Evolutionary conservation across 306 rosid genomes (phyloP), one percentile per base, ranked within the genome.

Genomic region (Castanea sativa): DNA sequence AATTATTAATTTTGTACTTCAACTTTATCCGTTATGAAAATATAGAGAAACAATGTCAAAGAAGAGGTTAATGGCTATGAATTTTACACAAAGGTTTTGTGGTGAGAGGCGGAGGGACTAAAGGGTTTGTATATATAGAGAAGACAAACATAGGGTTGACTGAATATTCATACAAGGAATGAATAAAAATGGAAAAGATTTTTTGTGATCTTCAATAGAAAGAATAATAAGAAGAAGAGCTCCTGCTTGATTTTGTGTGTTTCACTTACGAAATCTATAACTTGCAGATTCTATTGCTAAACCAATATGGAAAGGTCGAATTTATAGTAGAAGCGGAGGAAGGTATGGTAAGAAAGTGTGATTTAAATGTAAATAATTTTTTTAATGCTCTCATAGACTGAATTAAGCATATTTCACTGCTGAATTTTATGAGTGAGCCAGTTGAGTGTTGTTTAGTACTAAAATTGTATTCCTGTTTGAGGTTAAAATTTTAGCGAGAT

Each of bases 301-400:
- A 63, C 4, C 20, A n/a, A 71, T 35, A 32, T 3, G 73, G 20
- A 2, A 63, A 73, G 57, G 5, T 6, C 15, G 32, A 15, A 70
- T 78, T 69, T 85, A 85, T 87, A 80, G 76, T 35, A 19, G 55
- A 20, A 14, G 35, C 33, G 1, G 32, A 52, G 78, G 77, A 82
- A 79, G 76, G 72, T 64, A 75, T 70, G 77, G 5, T 75, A 74
- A 2, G 82, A 78, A 82, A 76, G 49, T 57, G 57, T 27, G 73
- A 55, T 80, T 73, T 73, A 38, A 67, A 67, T 20, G 20, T 25
- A 41, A 9, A 33, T 33, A 18, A 10, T 33, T 16, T 13, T 6
- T 8, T 7, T 11, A 11, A 33, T 0, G 6, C 20, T 33, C 33
- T 60, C 25, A 27, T 27, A 27, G 3, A 21, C 13, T 11, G 13